Conservation (phyloP, 148 eudicot genomes). For the Nepenthes gracilis region DNA sequence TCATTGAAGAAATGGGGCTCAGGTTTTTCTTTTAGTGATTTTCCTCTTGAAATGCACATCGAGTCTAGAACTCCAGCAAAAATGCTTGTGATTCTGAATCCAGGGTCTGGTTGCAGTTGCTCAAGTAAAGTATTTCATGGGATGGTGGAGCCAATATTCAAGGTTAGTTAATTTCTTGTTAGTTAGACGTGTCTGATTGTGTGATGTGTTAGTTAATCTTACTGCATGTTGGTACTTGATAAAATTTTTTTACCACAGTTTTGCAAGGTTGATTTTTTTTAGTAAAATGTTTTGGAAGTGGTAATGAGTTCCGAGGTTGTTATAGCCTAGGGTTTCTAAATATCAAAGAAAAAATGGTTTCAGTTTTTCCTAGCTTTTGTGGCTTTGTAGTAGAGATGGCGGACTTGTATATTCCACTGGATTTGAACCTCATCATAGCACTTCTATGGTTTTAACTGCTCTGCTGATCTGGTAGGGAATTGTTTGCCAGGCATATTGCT, state of each 20-base stretch:
- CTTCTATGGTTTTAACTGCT: too few species aligned
- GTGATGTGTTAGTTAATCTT: neutral
- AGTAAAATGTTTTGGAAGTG: too few species aligned
- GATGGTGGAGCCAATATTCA: constrained; percentile 85
- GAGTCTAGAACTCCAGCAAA: constrained; percentile 83
- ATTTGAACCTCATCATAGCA: too few species aligned
- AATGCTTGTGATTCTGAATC: constrained; percentile 87
- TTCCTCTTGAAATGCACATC: constrained; percentile 54
- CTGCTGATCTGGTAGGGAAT: too few species aligned
- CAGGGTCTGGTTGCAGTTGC: constrained; percentile 91
- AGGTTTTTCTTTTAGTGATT: constrained; percentile 45
- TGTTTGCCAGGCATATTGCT: too few species aligned
- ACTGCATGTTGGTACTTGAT: neutral
- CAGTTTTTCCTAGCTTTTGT: too few species aligned
- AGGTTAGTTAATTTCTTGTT: constrained; percentile 29
- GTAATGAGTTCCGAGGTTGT: too few species aligned
- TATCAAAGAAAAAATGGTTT: too few species aligned
- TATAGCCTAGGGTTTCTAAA: too few species aligned
- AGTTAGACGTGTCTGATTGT: neutral
- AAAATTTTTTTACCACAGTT: neutral
- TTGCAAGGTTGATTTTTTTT: too few species aligned
- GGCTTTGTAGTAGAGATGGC: too few species aligned
- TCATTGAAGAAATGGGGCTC: constrained; percentile 72
- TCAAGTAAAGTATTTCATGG: constrained; percentile 88
- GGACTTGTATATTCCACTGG: too few species aligned